Evolutionary conservation across 1,284 basidiomycete species (phyloP).

Genomic region (Gymnopus androsaceus): DNA sequence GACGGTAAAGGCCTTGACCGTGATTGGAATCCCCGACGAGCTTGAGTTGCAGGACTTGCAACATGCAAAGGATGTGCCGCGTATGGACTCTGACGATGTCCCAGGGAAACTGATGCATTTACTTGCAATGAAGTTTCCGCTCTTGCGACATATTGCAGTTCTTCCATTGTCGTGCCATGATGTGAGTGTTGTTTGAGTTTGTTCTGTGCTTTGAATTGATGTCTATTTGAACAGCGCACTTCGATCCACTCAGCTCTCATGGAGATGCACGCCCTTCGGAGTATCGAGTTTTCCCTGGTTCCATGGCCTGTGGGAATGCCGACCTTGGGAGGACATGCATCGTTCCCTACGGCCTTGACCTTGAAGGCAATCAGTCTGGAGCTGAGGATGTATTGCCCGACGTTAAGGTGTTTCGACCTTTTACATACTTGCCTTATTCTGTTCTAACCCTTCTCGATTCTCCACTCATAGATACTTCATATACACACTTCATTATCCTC

Average conservation of each 20-base stretch:
- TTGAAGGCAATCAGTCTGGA: slow-evolving; percentile 8
- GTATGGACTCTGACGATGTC: not conserved
- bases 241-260: slow-evolving; percentile 3
- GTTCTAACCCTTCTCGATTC: not conserved
- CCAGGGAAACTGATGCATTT: not conserved
- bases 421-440: not conserved
- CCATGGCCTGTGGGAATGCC: not conserved
- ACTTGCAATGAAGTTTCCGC: not conserved
- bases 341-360: not conserved
- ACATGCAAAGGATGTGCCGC: not conserved
- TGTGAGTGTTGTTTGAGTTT: not conserved
- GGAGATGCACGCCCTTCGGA: slow-evolving; percentile 7
- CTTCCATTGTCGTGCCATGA: slow-evolving; percentile 2
- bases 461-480: slow-evolving; percentile 1
- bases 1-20: not conserved
- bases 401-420: too few relatives aligned
- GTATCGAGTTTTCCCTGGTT: not conserved
- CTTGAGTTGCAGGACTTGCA: not conserved
- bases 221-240: not conserved
- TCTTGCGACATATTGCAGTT: not conserved
- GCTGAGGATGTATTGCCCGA: slow-evolving; percentile 4
- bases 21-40: not conserved
- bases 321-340: not conserved
- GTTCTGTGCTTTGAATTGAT: not conserved
- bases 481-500: not conserved